Evolutionary conservation across 2,329 filamentous ascomycete genomes (phyloP), one percentile per base, ranked within the genome.

Genomic region (Fusarium sp.): DNA sequence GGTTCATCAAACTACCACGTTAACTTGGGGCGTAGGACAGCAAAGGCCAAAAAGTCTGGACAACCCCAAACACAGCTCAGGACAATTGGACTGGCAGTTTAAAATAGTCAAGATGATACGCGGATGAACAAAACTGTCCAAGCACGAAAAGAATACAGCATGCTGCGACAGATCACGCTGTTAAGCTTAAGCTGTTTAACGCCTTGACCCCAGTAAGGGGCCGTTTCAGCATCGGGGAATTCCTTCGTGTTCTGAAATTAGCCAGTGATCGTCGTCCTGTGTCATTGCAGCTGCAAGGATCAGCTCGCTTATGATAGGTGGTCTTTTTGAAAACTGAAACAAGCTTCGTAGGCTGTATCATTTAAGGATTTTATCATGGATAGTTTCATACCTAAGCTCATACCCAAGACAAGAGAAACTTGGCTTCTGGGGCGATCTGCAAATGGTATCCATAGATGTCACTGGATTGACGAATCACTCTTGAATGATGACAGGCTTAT

Each of bases 361-460:
- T 61, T 70, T 58, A 58, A 47, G 53, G 60, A 72, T 70, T 67
- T 44, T 20, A 41, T 67, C 60, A 66, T 57, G 55, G 52, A 41
- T n/a, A 48, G 68, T 73, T 71, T 71, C 62, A 56, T 68, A 71
- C 66, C 68, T 61, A 61, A 12, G 16, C 69, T 71, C 68, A 55
- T 67, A 66, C 65, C 68, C 64, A 65, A 10, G 16, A 25, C 7
- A 45, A 20, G 22, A 14, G 41, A 20, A 32, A 34, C 60, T 47
- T 63, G 42, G 42, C 61, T 56, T 30, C 48, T 37, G 48, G 47
- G 58, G 27, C 42, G 25, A 64, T 63, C 47, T 44, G 34, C 18
- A 42, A 25, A 13, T 11, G 27, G 24, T 16, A n/a, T 37, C 34
- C 34, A n/a, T 37, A 37, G 6, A 59, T 65, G 52, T 65, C 60